Base-by-base conservation (phyloP, 2,329 filamentous ascomycete species). In the Colletotrichum salicis region DNA sequence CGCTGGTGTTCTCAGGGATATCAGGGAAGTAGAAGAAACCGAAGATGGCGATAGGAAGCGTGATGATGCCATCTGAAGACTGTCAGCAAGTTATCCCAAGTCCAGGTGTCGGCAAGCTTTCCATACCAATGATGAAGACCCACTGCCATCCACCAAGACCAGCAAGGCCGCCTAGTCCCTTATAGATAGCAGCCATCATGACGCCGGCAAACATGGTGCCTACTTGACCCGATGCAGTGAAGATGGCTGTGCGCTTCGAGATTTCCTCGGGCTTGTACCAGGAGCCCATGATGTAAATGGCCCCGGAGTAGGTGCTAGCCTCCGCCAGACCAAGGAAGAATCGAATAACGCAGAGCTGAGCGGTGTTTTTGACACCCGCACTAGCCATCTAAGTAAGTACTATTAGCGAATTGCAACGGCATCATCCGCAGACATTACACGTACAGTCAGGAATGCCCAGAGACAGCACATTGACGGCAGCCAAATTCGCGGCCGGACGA, bases 261-360 rank as follows among this genome's bases (percentile, higher is more conserved):
- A 92, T 84, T 72, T 92, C 90, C 13, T 83, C 81, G 19, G 85
- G 84, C 0, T 86, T 91, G 75, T 91, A 92, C 89, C 90, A 92
- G 0, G 87, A 81, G 7, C 84, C 83, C 3, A 85, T 79, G 64
- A 85, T 79, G 69, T 84, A 85, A 72, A 84, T 83, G 4, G 78
- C 83, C 22, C 83, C 82, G 5, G 82, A 81, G 73, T 82, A 84
- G 2, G 81, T 83, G 1, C 81, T 82, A 2, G 82, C 80, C 63
- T 84, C 82, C 24, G 76, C 80, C 10, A 83, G 70, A 41, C 82
- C 82, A 24, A 82, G 81, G 67, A 83, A 81, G 74, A 83, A 83
- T 11, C 82, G 82, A 22, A 83, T 80, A 4, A 76, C 81, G 79
- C 82, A 82, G 71, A 83, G 76, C 31, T 80, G 78, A 2, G 74